Base-by-base conservation (phyloP, 1,284 basidiomycete species). In the Boletus sp. region DNA sequence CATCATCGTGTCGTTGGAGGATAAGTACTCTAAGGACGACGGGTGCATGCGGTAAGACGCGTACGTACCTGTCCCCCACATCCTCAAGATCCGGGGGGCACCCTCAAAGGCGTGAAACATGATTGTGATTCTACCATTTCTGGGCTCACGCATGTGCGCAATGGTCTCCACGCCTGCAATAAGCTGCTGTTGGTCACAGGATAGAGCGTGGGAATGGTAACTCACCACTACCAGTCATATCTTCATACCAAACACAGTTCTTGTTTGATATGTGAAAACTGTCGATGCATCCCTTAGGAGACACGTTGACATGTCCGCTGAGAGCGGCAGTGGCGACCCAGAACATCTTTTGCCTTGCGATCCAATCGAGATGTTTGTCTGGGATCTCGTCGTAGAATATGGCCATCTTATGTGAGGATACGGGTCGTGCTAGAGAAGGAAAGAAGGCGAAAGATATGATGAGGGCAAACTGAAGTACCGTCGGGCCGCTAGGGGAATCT, bases 281-380 rank as follows among this genome's bases (percentile, higher is more conserved):
- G 5, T 56, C 51, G 10, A 63, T 46, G n/a, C 25, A 51, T 27
- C 58, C 64, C 23, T 82, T 81, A 0, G 78, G 76, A 0, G 77
- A 80, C 22, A 81, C 55, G 51, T 81, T 81, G 34, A 82, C 69
- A 46, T 78, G 74, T 0, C 79, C 80, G 8, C 73, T 66, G 8
- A 81, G 70, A 5, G 80, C 78, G 0, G 78, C 75, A 2, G 76
- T 75, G 0, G 76, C 77, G 4, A 82, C 76, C 76, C 77, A 82
- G 57, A 82, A 82, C 49, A 81, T 69, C 29, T 77, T 70, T 57
- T 81, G 79, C 47, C 72, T 68, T 13, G 66, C 47, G 14, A 81
- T 74, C 80, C 77, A 82, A 47, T 68, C 58, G 17, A 73, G 53
- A 16, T 75, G 62, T 41, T 70, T 68, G 2, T 64, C 61, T 2